Evolutionary conservation across 1,284 basidiomycete genomes (phyloP).

Genomic region (Cryptococcus sp.): DNA sequence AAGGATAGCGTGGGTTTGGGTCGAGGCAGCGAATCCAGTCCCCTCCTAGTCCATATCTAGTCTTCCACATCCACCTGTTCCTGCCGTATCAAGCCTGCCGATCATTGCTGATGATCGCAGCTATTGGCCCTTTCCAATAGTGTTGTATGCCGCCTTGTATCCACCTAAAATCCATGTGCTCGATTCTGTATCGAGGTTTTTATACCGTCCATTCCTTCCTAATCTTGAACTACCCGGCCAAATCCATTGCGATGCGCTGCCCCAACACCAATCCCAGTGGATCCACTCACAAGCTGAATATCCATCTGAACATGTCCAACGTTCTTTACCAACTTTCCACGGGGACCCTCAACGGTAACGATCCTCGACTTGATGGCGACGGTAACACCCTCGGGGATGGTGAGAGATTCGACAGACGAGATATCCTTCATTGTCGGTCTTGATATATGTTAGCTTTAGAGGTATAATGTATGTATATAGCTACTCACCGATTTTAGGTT

Average conservation of each 20-base stretch:
- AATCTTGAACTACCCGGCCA: too few relatives aligned
- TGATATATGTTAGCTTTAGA: background rate
- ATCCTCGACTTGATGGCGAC: constrained; percentile 82
- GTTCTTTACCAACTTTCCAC: constrained; percentile 84
- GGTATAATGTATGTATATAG: too few relatives aligned
- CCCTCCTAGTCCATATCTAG: background rate
- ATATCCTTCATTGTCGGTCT: constrained; percentile 50
- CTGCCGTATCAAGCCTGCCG: too few relatives aligned
- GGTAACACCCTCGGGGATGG: constrained; percentile 78
- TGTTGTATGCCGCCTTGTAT: too few relatives aligned
- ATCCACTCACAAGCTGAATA: constrained; percentile 67
- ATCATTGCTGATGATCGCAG: too few relatives aligned
- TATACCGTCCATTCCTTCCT: too few relatives aligned
- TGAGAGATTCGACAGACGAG: constrained; percentile 70
- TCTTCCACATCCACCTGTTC: too few relatives aligned
- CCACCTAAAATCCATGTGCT: too few relatives aligned
- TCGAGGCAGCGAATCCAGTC: background rate
- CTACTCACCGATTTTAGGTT: too few relatives aligned
- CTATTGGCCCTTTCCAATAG: background rate
- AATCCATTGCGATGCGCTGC: background rate
- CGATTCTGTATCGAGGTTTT: too few relatives aligned
- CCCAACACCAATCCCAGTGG: background rate
- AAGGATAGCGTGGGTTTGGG: background rate
- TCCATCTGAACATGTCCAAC: constrained; percentile 96
- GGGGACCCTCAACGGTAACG: constrained; percentile 83